Base-by-base conservation (phyloP, 768 basidiomycete genomes). In the Antrodiella citrinella region DNA sequence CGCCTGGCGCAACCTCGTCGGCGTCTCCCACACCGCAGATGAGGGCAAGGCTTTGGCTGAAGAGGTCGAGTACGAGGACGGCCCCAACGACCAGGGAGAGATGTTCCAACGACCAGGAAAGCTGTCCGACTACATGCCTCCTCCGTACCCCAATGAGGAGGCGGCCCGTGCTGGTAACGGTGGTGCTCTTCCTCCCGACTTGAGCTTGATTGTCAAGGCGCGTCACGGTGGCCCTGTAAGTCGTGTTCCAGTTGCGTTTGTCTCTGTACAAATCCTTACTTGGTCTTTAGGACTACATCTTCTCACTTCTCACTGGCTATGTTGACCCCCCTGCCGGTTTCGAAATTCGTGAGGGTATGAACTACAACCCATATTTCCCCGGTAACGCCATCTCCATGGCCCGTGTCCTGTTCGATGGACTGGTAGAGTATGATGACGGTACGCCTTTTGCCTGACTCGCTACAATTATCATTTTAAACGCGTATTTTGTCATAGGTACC, bases 101-200 rank as follows among this genome's bases (percentile, higher is more conserved):
- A 98, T 96, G 94, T 99, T 97, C 80, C 83, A 91, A 72, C 79
- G 96, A 49, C 96, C 96, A 11, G 96, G 96, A 70, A 99, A 99
- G 71, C 85, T 98, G 51, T 83, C 96, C 35, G 96, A 99, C 68
- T 98, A 97, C 71, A 74, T 99, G 77, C 96, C 95, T 49, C 65
- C 76, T 43, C 91, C 96, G 40, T 99, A 99, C 72, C 82, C 94
- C 57, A 99, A 99, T 63, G 95, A 98, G 57, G 92, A 97, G 74
- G 95, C 96, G 58, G 92, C 96, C 45, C 80, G 96, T 58, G 87
- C 95, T 51, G 76, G 84, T 51, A 99, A 99, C 69, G 88, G 75
- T 53, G 96, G 96, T 72, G 92, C 94, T 51, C 80, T 94, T 24
- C 96, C 96, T 60, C 96, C 96, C 20, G 96, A 99, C 76, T 78